Evolutionary conservation across 441 rosid species (phyloP).

Genomic region (Jatropha multifida): DNA sequence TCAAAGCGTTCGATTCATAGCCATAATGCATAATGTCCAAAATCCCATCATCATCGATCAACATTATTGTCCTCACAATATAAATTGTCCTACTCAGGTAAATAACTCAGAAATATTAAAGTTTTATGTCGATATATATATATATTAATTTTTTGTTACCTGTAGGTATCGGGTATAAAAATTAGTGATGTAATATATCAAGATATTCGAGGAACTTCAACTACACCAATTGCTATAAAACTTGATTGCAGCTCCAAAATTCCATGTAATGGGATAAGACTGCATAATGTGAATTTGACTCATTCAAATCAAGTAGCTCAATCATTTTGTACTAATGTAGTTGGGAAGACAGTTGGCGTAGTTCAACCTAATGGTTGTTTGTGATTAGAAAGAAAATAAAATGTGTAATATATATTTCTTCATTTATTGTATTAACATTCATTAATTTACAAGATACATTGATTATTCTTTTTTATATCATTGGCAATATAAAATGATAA

Average conservation of each 20-base stretch:
- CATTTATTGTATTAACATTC: too few relatives aligned
- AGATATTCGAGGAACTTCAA: conserved; percentile 12
- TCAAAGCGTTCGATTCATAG: background rate
- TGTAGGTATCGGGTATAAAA: conserved; percentile 15
- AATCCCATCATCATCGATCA: background rate
- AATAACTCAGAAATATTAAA: background rate
- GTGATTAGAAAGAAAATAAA: background rate
- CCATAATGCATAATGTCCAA: background rate
- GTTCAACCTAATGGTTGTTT: conserved; percentile 8
- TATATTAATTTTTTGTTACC: background rate
- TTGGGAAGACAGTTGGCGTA: background rate
- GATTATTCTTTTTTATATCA: too few relatives aligned
- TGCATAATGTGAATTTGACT: background rate
- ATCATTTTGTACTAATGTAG: background rate
- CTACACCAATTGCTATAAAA: conserved; percentile 8
- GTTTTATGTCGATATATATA: too few relatives aligned
- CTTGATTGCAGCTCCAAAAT: conserved; percentile 12
- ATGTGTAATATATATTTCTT: too few relatives aligned
- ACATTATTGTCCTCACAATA: background rate
- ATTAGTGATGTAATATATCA: conserved; percentile 5
- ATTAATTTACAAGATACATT: too few relatives aligned
- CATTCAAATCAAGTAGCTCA: background rate
- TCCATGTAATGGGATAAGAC: background rate
- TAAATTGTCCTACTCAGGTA: conserved; percentile 8
- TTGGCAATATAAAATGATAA: too few relatives aligned